phyloP scores from a whole-genome alignment of 805 yeast species.

The Maudiozyma saulgeensis region DNA sequence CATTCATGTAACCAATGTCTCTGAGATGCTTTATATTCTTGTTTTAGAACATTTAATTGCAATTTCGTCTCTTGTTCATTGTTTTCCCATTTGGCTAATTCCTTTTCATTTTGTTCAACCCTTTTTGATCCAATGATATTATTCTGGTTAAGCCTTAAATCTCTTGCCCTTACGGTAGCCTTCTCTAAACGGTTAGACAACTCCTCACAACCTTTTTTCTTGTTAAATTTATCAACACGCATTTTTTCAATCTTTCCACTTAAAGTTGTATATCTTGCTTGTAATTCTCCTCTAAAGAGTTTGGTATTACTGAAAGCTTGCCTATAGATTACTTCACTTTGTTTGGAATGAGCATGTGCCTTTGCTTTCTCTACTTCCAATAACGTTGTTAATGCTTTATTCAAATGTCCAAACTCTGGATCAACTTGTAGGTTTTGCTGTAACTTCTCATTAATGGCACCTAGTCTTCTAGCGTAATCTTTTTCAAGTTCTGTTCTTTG shows the following conservation, averaged over 20 bases:
- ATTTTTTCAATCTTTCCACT: constrained; percentile 25
- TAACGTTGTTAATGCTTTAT: constrained; percentile 11
- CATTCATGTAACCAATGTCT: constrained; percentile 28
- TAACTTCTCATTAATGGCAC: constrained; percentile 25
- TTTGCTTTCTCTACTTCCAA: constrained; percentile 17
- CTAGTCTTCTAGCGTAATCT: constrained; percentile 26
- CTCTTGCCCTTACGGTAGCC: constrained; percentile 19
- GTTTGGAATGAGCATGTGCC: constrained; percentile 26
- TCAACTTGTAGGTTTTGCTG: constrained; percentile 12
- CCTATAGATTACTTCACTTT: constrained; percentile 21
- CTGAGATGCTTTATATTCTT: constrained; percentile 27
- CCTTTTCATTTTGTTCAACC: constrained; percentile 20
- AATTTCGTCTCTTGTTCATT: constrained; percentile 17
- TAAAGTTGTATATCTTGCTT: constrained; percentile 22
- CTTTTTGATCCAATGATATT: constrained; percentile 25
- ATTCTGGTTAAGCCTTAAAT: constrained; percentile 23
- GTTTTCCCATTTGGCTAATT: constrained; percentile 24
- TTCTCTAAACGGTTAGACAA: constrained; percentile 20
- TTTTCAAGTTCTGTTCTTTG: constrained; percentile 26
- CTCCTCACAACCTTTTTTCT: constrained; percentile 23
- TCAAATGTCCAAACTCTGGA: constrained; percentile 26
- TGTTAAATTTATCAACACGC: constrained; percentile 22
- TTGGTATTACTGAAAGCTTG: constrained; percentile 19
- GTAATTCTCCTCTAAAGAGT: constrained; percentile 17
- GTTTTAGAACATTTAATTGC: constrained; percentile 22